Percentiles rank a stretch among this genome's conserved stretches.
phyloP scores from a whole-genome alignment of 2,329 filamentous ascomycete species.

The Botrytis galanthina region DNA sequence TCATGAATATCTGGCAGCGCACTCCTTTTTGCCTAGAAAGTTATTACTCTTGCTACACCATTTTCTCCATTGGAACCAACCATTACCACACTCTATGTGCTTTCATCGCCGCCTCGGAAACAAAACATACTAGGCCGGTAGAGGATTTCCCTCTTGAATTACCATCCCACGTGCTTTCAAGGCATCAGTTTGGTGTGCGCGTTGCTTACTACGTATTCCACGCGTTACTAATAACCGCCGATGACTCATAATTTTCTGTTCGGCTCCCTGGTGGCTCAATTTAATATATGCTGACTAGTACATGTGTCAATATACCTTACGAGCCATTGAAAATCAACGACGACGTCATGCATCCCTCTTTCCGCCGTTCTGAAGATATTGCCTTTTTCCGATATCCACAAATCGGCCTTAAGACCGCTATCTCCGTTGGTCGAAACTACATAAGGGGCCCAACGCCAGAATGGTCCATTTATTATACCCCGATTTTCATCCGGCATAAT shows the following conservation, averaged over 20 bases:
- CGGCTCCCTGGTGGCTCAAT: background rate
- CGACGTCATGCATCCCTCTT: background rate
- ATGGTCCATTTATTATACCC: background rate
- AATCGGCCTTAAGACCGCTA: background rate
- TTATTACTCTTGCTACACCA: background rate
- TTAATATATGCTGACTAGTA: background rate
- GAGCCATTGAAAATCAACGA: too few relatives aligned
- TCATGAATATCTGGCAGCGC: too few relatives aligned
- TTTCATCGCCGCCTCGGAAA: background rate
- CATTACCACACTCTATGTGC: background rate
- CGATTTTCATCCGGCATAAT: background rate
- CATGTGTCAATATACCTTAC: too few relatives aligned
- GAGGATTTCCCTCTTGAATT: background rate
- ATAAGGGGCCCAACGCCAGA: background rate
- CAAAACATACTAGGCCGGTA: background rate
- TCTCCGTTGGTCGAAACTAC: background rate
- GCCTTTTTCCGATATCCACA: background rate
- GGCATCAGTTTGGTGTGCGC: slow-evolving; percentile 1
- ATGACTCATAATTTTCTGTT: background rate
- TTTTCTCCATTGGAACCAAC: background rate
- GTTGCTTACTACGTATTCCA: background rate
- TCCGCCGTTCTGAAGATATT: too few relatives aligned
- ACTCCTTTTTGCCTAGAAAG: background rate
- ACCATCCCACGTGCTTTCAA: background rate
- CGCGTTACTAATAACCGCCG: background rate